Evolutionary conservation across 768 basidiomycete genomes (phyloP).

Genomic region (Mycena albidolilacea): DNA sequence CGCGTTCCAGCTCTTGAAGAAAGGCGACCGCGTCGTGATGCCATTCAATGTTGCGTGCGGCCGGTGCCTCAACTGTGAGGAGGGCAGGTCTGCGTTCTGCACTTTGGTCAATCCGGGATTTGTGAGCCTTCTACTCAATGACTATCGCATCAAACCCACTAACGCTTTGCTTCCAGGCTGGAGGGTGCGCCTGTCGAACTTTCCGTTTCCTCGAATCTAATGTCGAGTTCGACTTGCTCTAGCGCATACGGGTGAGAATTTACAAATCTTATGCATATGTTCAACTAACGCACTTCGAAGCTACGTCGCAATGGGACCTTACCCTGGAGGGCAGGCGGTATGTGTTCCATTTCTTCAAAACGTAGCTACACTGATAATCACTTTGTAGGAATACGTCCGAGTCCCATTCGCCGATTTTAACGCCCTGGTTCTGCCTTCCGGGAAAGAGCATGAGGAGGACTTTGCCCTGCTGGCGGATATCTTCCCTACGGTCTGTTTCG

Average conservation of each 20-base stretch:
- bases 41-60: conserved; percentile 75
- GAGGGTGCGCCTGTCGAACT: conserved; percentile 51
- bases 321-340: conserved; percentile 68
- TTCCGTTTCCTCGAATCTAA: background rate
- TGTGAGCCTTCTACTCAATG: conserved; percentile 50
- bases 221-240: background rate
- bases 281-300: conserved; percentile 43
- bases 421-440: conserved; percentile 65
- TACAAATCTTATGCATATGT: background rate
- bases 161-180: conserved; percentile 51
- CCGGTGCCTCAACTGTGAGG: conserved; percentile 70
- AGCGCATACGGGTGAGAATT: conserved; percentile 62
- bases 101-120: conserved; percentile 72
- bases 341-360: conserved; percentile 20
- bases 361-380: background rate
- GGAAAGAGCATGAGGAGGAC: conserved; percentile 68
- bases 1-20: conserved; percentile 58
- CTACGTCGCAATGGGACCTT: conserved; percentile 72
- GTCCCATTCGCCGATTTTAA: conserved; percentile 74
- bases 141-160: background rate
- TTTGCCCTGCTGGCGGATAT: conserved; percentile 70
- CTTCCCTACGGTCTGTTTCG: conserved; percentile 63
- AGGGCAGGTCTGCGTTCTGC: conserved; percentile 68
- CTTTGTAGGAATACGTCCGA: conserved; percentile 63
- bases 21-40: conserved; percentile 73